phyloP scores from a whole-genome alignment of 2,329 filamentous ascomycete genomes.

The Phoma sp. region DNA sequence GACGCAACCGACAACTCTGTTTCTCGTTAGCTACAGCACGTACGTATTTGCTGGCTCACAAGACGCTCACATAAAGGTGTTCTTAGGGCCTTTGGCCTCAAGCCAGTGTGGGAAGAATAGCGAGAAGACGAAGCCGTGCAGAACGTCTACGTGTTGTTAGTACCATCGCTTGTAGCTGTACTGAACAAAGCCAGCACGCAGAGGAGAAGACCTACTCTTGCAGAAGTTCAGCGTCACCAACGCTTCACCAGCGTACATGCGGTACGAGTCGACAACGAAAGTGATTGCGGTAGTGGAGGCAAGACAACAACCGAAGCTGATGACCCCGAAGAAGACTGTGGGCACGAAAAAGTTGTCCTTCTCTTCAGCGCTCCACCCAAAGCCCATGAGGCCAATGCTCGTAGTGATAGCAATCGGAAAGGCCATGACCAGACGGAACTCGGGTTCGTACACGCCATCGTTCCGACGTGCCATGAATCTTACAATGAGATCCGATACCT shows the following conservation, averaged over 20 bases:
- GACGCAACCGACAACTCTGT: conserved; percentile 76
- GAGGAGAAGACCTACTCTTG: conserved; percentile 67
- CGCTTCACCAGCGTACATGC: conserved; percentile 91
- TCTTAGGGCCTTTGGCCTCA: conserved; percentile 73
- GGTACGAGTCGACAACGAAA: conserved; percentile 91
- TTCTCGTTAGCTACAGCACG: no score
- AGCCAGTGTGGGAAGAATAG: conserved; percentile 77
- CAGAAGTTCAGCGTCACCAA: conserved; percentile 92
- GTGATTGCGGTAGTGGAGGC: conserved; percentile 92
- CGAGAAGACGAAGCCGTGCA: conserved; percentile 88
- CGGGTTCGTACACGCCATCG: conserved; percentile 93
- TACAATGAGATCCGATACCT: conserved; percentile 84
- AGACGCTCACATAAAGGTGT: conserved; percentile 63
- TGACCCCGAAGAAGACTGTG: conserved; percentile 88
- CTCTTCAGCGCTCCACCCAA: conserved; percentile 86
- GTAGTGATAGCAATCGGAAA: conserved; percentile 79
- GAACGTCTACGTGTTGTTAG: conserved; percentile 62
- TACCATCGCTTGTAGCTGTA: background rate
- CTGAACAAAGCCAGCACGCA: background rate
- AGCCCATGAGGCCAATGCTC: conserved; percentile 87
- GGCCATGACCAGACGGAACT: conserved; percentile 73
- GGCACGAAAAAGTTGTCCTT: conserved; percentile 87
- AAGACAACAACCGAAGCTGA: conserved; percentile 90
- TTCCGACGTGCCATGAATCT: conserved; percentile 82
- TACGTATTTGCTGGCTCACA: no score